Percentiles rank a stretch among this genome's conserved stretches.
Evolutionary conservation across 1,284 basidiomycete genomes (phyloP).

Genomic region (Grifola frondosa): DNA sequence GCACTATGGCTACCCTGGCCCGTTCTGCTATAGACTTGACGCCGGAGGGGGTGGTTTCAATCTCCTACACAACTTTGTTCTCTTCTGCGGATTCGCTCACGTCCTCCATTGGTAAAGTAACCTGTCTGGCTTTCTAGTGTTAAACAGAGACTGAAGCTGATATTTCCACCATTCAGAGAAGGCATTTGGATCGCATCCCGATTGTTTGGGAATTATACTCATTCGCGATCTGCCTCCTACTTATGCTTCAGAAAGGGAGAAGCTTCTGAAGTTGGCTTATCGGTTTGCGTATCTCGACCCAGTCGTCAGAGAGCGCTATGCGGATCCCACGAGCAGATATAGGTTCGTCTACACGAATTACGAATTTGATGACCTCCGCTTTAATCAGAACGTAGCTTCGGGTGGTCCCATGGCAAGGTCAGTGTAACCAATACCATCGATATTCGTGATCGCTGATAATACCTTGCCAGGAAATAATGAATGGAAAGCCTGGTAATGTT

Average conservation of each 20-base stretch:
- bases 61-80: constrained; percentile 67
- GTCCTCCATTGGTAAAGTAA: constrained; percentile 64
- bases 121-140: constrained; percentile 15
- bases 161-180: constrained; percentile 51
- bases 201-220: constrained; percentile 78
- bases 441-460: constrained; percentile 1
- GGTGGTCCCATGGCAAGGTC: constrained; percentile 92
- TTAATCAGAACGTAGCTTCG: constrained; percentile 57
- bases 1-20: constrained; percentile 27
- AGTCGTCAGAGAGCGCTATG: constrained; percentile 63
- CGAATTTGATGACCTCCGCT: neutral
- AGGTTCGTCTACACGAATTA: constrained; percentile 45
- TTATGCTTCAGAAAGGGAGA: constrained; percentile 64
- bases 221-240: constrained; percentile 74
- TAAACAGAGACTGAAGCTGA: neutral
- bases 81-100: constrained; percentile 59
- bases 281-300: constrained; percentile 73
- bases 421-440: constrained; percentile 4
- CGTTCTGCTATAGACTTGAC: constrained; percentile 38
- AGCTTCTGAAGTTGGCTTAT: constrained; percentile 71
- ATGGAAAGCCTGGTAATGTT: constrained; percentile 72
- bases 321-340: constrained; percentile 65
- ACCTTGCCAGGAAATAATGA: constrained; percentile 80
- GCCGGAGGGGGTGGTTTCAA: constrained; percentile 60
- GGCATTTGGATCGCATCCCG: constrained; percentile 78